A percentile compares a stretch with the other conserved stretches of the same genome.
Conservation (phyloP, 768 basidiomycete species). For the Melanogaster broomeanus region DNA sequence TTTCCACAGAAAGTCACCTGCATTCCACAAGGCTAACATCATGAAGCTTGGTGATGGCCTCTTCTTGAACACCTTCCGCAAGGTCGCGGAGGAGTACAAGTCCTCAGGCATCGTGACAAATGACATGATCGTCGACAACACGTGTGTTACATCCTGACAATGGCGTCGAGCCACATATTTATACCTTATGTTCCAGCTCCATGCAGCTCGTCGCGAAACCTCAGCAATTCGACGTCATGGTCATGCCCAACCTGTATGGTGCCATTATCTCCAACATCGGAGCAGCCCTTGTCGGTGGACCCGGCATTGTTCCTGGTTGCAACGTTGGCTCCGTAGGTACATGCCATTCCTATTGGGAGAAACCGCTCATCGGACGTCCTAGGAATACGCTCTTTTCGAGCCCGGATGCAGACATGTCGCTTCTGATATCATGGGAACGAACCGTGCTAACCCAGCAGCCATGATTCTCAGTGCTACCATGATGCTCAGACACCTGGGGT, state of each 20-base stretch:
- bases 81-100: slow-evolving; percentile 95
- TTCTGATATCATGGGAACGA: slow-evolving; percentile 94
- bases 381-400: slow-evolving; percentile 98
- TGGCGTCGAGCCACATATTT: not conserved
- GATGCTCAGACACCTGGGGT: slow-evolving; percentile 97
- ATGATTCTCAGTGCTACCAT: slow-evolving; percentile 97
- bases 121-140: slow-evolving; percentile 99
- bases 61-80: slow-evolving; percentile 97
- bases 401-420: slow-evolving; percentile 97
- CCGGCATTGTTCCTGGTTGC: slow-evolving; percentile 96
- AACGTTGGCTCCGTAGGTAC: slow-evolving; percentile 86
- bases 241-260: slow-evolving; percentile 97
- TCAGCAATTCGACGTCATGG: slow-evolving; percentile 98
- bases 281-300: slow-evolving; percentile 97
- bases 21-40: slow-evolving; percentile 99
- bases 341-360: not conserved
- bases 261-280: slow-evolving; percentile 99
- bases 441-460: slow-evolving; percentile 95
- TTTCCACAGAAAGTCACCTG: slow-evolving; percentile 90
- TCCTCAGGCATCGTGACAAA: slow-evolving; percentile 89
- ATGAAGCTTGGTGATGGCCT: slow-evolving; percentile 99
- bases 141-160: slow-evolving; percentile 47
- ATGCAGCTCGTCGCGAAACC: slow-evolving; percentile 99
- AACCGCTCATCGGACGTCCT: not conserved
- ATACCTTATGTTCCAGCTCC: slow-evolving; percentile 51